Evolutionary conservation across 2,329 filamentous ascomycete species (phyloP).

Genomic region (Didymella lethalis): DNA sequence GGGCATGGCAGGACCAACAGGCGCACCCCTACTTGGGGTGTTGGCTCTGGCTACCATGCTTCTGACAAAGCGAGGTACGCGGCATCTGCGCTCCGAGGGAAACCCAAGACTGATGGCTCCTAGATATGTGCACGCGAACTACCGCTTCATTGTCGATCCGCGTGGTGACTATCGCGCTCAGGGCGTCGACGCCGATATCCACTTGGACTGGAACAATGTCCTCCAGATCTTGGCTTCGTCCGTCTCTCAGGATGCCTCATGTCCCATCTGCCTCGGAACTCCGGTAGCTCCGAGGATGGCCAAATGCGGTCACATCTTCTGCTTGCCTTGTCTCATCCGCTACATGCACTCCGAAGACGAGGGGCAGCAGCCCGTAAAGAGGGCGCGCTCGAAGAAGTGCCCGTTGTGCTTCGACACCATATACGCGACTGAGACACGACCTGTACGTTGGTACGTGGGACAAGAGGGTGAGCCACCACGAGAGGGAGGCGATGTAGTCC

Average conservation of each 20-base stretch:
- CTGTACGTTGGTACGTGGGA: slow-evolving; percentile 88
- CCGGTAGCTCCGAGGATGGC: slow-evolving; percentile 97
- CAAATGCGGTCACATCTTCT: slow-evolving; percentile 96
- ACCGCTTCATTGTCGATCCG: slow-evolving; percentile 93
- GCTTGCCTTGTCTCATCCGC: slow-evolving; percentile 87
- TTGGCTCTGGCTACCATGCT: slow-evolving; percentile 88
- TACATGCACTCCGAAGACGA: slow-evolving; percentile 91
- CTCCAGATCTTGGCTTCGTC: slow-evolving; percentile 90
- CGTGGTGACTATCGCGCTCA: slow-evolving; percentile 80
- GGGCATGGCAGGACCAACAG: slow-evolving; percentile 64
- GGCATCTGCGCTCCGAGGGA: background rate
- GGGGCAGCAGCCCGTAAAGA: slow-evolving; percentile 67
- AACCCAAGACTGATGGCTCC: slow-evolving; percentile 10
- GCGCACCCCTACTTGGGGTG: slow-evolving; percentile 80
- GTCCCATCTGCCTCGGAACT: slow-evolving; percentile 92
- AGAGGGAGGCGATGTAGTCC: slow-evolving; percentile 86
- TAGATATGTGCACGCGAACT: slow-evolving; percentile 93
- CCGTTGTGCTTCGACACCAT: slow-evolving; percentile 94
- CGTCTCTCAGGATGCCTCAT: slow-evolving; percentile 86
- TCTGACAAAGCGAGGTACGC: slow-evolving; percentile 84
- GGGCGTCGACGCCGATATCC: slow-evolving; percentile 83
- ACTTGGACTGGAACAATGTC: slow-evolving; percentile 89
- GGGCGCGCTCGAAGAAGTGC: slow-evolving; percentile 88
- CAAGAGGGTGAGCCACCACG: slow-evolving; percentile 83
- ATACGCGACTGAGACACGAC: slow-evolving; percentile 88